Evolutionary conservation across 140 eudicot species (phyloP), one percentile per base, ranked within the genome.

Genomic region (Ambrosia hybrid): DNA sequence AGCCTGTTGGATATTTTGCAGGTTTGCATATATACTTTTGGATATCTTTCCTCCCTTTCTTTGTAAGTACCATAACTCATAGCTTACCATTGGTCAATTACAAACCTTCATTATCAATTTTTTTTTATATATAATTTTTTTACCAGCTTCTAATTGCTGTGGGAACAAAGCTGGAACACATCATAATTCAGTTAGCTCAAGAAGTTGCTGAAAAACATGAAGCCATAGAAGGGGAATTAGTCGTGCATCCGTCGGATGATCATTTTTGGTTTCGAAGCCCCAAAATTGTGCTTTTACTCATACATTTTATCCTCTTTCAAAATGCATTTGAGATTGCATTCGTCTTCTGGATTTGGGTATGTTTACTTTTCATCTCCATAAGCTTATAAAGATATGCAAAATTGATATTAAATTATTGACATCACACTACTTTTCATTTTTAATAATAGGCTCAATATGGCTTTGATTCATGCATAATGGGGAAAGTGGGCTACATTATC

Each of bases 11-110:
- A 45, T 75, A 26, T 53, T 51, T 9, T 74, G 81, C 82, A 92
- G 98, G 96, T 51, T 92, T 91, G 96, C 95, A 92, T 78, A 78
- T 88, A 6, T 92, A 89, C 65, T 92, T 92, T 66, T 91, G 97
- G 98, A 89, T 92, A 30, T 90, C 92, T 0, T 86, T 89, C 72
- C 8, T 89, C 69, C 92, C 96, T 49, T 80, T 89, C 71, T 1
- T 76, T 57, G 97, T 91, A 67, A 91, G 96, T 86, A 56, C 4
- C 51, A 62, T 4, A 13, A 53, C 55, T 9, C 46, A 39, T 4
- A 66, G 33, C 30, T 37, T 37, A 63, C 49, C 51, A 61, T 36
- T 36, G 2, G n/a, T 63, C 0, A 15, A 9, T 39, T 39, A 41
- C 36, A 7, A 39, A 33, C 70, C 30, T 49, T 8, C 43, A 64